Evolutionary conservation across 208 protist genomes (phyloP).

Genomic region (Acanthamoeba triangularis): DNA sequence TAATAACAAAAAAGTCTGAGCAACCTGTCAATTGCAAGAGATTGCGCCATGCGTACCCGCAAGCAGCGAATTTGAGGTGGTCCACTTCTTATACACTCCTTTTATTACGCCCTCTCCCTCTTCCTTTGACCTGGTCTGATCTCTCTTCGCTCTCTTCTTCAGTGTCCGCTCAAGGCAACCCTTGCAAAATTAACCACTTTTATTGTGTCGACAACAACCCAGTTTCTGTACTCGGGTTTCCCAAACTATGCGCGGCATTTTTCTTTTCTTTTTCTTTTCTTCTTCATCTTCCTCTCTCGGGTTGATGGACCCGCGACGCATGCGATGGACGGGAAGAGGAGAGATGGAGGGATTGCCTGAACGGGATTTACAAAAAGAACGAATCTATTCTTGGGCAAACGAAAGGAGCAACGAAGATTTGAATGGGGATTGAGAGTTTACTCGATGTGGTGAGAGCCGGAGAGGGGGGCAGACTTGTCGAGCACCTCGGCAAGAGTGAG

Average conservation of each 20-base stretch:
- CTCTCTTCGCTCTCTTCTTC: not conserved
- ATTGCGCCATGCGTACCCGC: too few species aligned
- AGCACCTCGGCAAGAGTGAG: constrained; percentile 35
- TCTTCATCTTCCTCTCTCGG: not conserved
- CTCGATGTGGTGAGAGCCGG: constrained; percentile 55
- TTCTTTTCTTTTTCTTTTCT: not conserved
- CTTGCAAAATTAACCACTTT: not conserved
- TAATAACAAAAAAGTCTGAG: too few species aligned
- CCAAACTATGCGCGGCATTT: not conserved
- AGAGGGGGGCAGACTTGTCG: constrained; percentile 15
- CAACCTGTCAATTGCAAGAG: too few species aligned
- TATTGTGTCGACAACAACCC: constrained; percentile 16
- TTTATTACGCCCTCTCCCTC: too few species aligned
- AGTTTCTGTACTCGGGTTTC: not conserved
- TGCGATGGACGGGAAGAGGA: not conserved
- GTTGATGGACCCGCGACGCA: not conserved
- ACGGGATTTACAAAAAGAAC: not conserved
- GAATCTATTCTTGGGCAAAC: not conserved
- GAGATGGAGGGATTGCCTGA: not conserved
- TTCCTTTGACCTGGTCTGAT: not conserved
- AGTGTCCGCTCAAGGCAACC: not conserved
- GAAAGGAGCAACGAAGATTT: not conserved
- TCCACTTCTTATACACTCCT: too few species aligned
- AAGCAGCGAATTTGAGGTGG: too few species aligned
- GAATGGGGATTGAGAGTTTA: not conserved